Base-by-base conservation (phyloP, 1,284 basidiomycete species). In the Marasmius oreades region DNA sequence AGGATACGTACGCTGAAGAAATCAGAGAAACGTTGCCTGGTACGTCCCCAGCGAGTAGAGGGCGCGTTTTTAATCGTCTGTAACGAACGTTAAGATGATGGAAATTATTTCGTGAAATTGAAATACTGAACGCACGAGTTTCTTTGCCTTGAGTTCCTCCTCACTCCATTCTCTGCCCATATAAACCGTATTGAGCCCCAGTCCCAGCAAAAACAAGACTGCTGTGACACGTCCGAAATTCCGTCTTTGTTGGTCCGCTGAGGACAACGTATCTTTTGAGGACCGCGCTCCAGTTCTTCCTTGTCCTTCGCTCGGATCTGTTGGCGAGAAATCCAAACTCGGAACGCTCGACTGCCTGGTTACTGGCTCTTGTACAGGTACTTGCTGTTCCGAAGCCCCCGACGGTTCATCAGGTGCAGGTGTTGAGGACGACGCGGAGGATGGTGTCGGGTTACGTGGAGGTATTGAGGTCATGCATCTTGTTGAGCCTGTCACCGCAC, bases 241-340 rank as follows among this genome's bases (percentile, higher is more conserved):
- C 57, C 78, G 74, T 58, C 90, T 77, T 63, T 78, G 78, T 61
- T 81, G 77, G 69, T 95, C 92, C 56, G 85, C 86, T 54, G 85
- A 85, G 20, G 89, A 88, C 55, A 88, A 71, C 2, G 84, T 82
- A 53, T 84, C 84, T 62, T 83, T 86, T 1, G 87, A 85, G 1
- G 88, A 90, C 65, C 76, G 77, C 52, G 90, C 90, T 20, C 89
- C 88, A 0, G 89, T 91, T 46, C 80, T 71, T 55, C 74, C 69
- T 37, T 64, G 67, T 34, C 70, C 67, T 26, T 61, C 55, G 51
- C 67, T 65, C 1, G 67, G 67, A 59, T 77, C 77, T 20, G 72
- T 66, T 1, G 82, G 82, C n/a, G 78, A 74, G 58, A 85, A 82
- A 65, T 85, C 83, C 22, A 85, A 70, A 59, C 77, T 81, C 5